Base-by-base conservation (phyloP, 192 early-diverging fungal genomes). In the Podila clonocystis region DNA sequence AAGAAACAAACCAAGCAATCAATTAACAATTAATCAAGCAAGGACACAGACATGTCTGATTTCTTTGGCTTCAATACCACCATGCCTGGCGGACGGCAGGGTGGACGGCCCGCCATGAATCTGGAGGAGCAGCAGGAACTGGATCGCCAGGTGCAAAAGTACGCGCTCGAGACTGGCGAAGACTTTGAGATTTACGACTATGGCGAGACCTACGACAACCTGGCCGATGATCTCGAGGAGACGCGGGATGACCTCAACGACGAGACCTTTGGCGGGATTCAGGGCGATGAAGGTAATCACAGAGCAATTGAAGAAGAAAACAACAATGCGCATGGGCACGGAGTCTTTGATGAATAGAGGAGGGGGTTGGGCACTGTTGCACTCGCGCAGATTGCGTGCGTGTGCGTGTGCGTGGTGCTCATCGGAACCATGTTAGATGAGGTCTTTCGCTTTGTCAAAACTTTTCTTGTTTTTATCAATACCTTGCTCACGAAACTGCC, bases 211-310 rank as follows among this genome's bases (percentile, higher is more conserved):
- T 76, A 91, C 50, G 86, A 89, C 74, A 83, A 85, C 48, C 70
- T 91, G 20, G 88, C 82, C 22, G 87, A 87, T 60, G 83, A 88
- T 65, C 83, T 95, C 5, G 86, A 90, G 29, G 92, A 95, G 64
- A 87, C 82, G 61, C 82, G 85, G 41, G 94, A 95, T 73, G 88
- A 90, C 65, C 86, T 88, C 50, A 95, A 95, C 64, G 89, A 89
- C 70, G 88, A 93, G 73, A 95, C 94, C 0, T 95, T 95, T 88
- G 89, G 88, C 55, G 86, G 69, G 17, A 82, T 72, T 61, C 75
- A 75, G 5, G 59, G 58, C 31, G 87, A 86, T 50, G 84, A 89
- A 75, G 87, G 88, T 80, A 78, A 45, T 45, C 31, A 31, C 31
- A 31, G 31, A 31, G 31, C 31, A 5, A 31, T 31, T 31, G 31